Conservation (phyloP, 305 asterid genomes). For the Rubia occidens region DNA sequence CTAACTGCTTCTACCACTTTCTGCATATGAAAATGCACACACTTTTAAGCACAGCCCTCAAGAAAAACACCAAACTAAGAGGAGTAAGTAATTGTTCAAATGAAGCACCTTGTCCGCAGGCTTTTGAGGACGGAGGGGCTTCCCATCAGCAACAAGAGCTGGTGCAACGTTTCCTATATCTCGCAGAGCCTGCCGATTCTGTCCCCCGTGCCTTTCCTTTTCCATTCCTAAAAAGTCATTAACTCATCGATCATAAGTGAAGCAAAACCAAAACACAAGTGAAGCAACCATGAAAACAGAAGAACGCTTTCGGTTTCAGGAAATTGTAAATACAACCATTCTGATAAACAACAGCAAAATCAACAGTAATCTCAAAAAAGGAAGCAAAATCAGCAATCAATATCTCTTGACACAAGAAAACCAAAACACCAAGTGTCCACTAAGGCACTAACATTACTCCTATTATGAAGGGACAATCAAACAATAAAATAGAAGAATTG, state of each 20-base stretch:
- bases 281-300: not conserved
- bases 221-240: constrained; percentile 16
- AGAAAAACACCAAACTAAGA: not conserved
- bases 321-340: not conserved
- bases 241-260: not conserved
- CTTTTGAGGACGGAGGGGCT: constrained; percentile 23
- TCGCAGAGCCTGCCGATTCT: constrained; percentile 29
- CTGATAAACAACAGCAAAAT: not conserved
- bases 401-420: not conserved
- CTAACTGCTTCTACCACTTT: constrained; percentile 29
- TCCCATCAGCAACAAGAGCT: constrained; percentile 44
- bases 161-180: constrained; percentile 39
- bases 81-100: not conserved
- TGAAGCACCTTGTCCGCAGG: constrained; percentile 36
- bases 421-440: not conserved
- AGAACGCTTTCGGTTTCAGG: too few relatives aligned
- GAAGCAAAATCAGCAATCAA: too few relatives aligned
- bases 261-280: not conserved
- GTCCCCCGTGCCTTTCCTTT: constrained; percentile 28
- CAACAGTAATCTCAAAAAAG: too few relatives aligned
- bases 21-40: constrained; percentile 31
- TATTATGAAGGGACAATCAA: not conserved
- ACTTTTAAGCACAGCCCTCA: not conserved
- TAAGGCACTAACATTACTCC: not conserved
- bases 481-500: not conserved